Percentiles rank a stretch among this genome's conserved stretches.
Evolutionary conservation across 768 basidiomycete species (phyloP).

Genomic region (Lentinula sp.): DNA sequence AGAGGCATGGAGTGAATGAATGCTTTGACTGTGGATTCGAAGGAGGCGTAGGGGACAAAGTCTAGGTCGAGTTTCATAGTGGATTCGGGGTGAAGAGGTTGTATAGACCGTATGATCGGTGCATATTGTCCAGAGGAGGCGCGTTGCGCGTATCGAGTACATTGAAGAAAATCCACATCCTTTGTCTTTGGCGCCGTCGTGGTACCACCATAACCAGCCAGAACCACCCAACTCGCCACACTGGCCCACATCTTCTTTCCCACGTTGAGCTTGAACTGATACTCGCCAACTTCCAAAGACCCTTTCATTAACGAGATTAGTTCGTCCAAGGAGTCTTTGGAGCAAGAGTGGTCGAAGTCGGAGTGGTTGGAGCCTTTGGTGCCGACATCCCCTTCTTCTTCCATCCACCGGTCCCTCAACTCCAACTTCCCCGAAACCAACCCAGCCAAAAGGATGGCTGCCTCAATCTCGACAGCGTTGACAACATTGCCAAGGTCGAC

Average conservation of each 20-base stretch:
- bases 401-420: neutral
- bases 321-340: neutral
- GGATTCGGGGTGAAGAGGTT: neutral
- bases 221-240: neutral
- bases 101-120: neutral
- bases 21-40: conserved; percentile 18
- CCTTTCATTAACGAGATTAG: neutral
- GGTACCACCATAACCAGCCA: neutral
- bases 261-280: neutral
- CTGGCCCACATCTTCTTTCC: neutral
- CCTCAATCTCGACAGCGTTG: neutral
- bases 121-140: neutral
- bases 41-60: conserved; percentile 7
- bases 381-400: neutral
- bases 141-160: too few species aligned
- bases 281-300: neutral
- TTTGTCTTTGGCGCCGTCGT: neutral
- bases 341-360: too few species aligned
- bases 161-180: neutral
- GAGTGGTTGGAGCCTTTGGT: too few species aligned
- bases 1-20: conserved; percentile 9
- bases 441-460: neutral
- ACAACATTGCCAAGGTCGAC: neutral
- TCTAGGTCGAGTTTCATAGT: conserved; percentile 9
- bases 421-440: neutral